A percentile compares a stretch with the other conserved stretches of the same genome.
These are phyloP conservation scores for Tetrahymena elliotti DNA, from an alignment of 73 alveolate genomes.

Conservation along the genomic window DNA sequence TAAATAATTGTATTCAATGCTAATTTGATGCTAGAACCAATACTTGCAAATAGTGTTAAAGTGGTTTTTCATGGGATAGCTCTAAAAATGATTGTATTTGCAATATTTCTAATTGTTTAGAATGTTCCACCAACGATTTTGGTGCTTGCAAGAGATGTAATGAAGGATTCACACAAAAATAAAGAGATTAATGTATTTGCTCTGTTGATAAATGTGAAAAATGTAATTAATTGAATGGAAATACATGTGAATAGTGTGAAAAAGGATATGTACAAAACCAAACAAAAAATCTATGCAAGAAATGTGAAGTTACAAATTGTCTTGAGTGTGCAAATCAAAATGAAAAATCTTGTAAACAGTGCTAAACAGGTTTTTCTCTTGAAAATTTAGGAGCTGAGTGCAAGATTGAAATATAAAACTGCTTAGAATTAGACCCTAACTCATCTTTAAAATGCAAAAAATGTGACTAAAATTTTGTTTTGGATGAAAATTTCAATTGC, in stretches of 20 bases:
- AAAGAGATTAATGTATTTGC: not conserved
- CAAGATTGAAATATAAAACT: not conserved
- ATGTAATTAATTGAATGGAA: not conserved
- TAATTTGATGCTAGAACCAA: not conserved
- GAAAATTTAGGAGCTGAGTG: not conserved
- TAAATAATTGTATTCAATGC: not conserved
- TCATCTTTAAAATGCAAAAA: not conserved
- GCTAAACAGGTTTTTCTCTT: not conserved
- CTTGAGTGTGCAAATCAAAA: not conserved
- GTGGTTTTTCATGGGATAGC: not conserved
- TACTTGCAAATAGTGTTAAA: not conserved
- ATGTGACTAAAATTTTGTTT: not conserved
- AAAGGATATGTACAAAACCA: not conserved
- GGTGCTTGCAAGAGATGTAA: not conserved
- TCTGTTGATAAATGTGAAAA: not conserved
- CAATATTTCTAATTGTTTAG: not conserved
- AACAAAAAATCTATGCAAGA: not conserved
- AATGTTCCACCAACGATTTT: not conserved
- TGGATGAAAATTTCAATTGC: not conserved
- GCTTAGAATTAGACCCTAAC: not conserved
- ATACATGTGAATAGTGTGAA: not conserved
- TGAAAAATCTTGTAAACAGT: not conserved
- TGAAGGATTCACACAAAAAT: not conserved
- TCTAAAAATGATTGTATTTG: not conserved
- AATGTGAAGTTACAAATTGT: not conserved